phyloP scores from a whole-genome alignment of 2,329 filamentous ascomycete species.

The Aspergillus quadricinctus region DNA sequence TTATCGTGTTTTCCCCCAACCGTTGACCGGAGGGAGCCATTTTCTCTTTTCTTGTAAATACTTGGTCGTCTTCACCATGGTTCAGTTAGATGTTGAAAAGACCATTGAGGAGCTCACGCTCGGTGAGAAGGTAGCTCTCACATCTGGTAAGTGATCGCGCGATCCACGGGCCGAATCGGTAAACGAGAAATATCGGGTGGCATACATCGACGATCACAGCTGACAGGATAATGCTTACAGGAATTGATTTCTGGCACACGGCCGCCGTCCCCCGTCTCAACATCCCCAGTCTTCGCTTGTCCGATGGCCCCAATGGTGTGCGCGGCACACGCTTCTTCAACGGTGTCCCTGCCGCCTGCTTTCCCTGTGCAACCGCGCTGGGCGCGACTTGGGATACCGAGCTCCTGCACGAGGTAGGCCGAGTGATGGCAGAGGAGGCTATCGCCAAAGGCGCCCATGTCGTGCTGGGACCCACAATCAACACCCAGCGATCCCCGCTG shows the following conservation, averaged over 20 bases:
- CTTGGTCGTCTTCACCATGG: constrained; percentile 20
- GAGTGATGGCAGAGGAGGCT: constrained; percentile 66
- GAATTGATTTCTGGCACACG: constrained; percentile 64
- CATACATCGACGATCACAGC: neutral
- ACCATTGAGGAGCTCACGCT: constrained; percentile 52
- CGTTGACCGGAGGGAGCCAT: constrained; percentile 2
- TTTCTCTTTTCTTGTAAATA: neutral
- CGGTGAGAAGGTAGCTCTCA: constrained; percentile 54
- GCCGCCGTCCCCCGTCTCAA: constrained; percentile 59
- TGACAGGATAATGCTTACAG: constrained; percentile 14
- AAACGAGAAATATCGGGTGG: no score
- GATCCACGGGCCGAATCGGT: neutral
- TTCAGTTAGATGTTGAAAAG: constrained; percentile 39
- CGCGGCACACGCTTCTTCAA: constrained; percentile 66
- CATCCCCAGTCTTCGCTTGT: constrained; percentile 62
- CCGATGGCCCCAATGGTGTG: constrained; percentile 67
- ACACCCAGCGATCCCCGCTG: constrained; percentile 75
- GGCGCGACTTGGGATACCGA: constrained; percentile 75
- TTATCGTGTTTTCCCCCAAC: neutral
- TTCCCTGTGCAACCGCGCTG: constrained; percentile 74
- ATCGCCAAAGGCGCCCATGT: constrained; percentile 71
- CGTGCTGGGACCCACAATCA: constrained; percentile 71
- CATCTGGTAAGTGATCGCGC: constrained; percentile 25
- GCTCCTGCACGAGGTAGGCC: constrained; percentile 64
- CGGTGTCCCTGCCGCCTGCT: constrained; percentile 66